phyloP scores from a whole-genome alignment of 2,329 filamentous ascomycete genomes.

The Elsinoe arachidis region DNA sequence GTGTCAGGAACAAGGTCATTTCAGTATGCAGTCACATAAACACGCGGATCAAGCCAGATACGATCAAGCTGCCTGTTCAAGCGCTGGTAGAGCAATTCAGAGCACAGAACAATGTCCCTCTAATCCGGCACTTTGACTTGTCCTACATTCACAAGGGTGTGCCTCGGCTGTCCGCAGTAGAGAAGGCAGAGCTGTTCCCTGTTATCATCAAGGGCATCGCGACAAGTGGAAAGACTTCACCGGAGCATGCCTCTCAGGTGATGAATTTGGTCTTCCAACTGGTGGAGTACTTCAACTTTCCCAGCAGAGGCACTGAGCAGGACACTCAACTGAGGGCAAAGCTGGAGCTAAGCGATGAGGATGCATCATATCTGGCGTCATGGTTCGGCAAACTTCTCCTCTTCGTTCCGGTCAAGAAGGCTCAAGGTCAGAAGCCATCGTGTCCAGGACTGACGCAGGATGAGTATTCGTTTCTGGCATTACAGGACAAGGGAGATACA shows the following conservation, averaged over 20 bases:
- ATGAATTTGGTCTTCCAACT: conserved; percentile 78
- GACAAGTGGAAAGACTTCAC: conserved; percentile 34
- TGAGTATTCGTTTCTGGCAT: conserved; percentile 60
- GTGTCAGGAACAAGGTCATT: conserved; percentile 72
- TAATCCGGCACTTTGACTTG: conserved; percentile 83
- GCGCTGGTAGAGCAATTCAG: conserved; percentile 85
- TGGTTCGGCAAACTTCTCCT: conserved; percentile 74
- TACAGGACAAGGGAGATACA: conserved; percentile 58
- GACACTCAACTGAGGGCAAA: conserved; percentile 58
- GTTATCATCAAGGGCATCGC: conserved; percentile 59
- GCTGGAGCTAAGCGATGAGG: conserved; percentile 60
- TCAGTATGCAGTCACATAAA: conserved; percentile 65
- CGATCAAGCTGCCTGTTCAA: conserved; percentile 73
- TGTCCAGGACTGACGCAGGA: conserved; percentile 55
- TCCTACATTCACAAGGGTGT: conserved; percentile 82
- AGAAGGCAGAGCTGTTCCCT: conserved; percentile 66
- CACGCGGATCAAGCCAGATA: conserved; percentile 50
- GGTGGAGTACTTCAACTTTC: conserved; percentile 61
- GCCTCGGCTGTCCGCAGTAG: conserved; percentile 48
- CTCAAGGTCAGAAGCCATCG: conserved; percentile 25
- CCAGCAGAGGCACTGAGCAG: conserved; percentile 68
- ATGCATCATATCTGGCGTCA: conserved; percentile 63
- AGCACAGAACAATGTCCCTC: conserved; percentile 53
- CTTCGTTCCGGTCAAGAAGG: conserved; percentile 39
- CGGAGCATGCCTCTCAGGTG: conserved; percentile 49